phyloP scores from a whole-genome alignment of 768 basidiomycete genomes.

The Royoungia palumana region DNA sequence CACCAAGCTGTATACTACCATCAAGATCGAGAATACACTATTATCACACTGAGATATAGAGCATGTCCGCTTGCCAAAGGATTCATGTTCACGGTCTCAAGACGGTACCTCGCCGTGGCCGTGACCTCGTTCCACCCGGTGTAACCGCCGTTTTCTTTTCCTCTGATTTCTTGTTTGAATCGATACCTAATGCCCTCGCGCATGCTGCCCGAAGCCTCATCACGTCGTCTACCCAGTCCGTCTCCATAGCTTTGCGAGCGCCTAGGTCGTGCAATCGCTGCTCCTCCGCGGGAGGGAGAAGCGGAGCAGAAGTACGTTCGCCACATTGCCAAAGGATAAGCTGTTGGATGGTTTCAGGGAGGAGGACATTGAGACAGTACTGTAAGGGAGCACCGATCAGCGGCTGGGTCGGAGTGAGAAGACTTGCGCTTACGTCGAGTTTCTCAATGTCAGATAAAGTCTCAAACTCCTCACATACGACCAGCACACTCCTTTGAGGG shows the following conservation, averaged over 20 bases:
- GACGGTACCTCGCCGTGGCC: constrained; percentile 22
- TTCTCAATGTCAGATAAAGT: constrained; percentile 45
- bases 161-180: constrained; percentile 27
- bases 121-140: constrained; percentile 30
- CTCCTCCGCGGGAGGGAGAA: constrained; percentile 57
- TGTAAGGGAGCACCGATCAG: constrained; percentile 24
- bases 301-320: constrained; percentile 45
- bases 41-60: constrained; percentile 5
- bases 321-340: constrained; percentile 72
- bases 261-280: constrained; percentile 49
- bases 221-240: constrained; percentile 70
- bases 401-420: background rate
- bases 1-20: background rate
- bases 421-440: constrained; percentile 41
- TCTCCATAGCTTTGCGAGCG: constrained; percentile 44
- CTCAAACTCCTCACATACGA: constrained; percentile 44
- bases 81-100: constrained; percentile 15
- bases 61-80: background rate
- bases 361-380: constrained; percentile 71
- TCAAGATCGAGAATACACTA: background rate
- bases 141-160: constrained; percentile 16
- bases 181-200: constrained; percentile 37
- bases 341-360: constrained; percentile 70
- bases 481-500: constrained; percentile 14
- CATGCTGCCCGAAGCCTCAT: constrained; percentile 37